Conservation (phyloP, 2,329 filamentous ascomycete species). For the Cordyceps cateniannulata region DNA sequence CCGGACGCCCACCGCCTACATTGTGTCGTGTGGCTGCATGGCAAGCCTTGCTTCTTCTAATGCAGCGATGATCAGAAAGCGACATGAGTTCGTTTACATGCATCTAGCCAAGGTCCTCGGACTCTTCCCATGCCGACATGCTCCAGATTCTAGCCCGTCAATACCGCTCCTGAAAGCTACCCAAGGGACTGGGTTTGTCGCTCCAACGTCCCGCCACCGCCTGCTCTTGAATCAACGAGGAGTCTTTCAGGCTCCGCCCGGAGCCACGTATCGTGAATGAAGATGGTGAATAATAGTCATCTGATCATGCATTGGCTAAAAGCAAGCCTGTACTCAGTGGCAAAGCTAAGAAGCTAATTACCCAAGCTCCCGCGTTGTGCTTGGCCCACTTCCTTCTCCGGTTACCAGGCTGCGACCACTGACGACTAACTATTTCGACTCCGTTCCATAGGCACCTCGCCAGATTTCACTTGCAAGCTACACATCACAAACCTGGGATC, state of each 20-base stretch:
- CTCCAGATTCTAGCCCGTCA: not conserved
- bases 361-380: not conserved
- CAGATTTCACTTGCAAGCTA: not conserved
- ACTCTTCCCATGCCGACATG: not conserved
- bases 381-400: slow-evolving; percentile 10
- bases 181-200: not conserved
- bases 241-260: not conserved
- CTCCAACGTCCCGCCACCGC: not conserved
- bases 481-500: not conserved
- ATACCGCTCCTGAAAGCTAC: not conserved
- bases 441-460: slow-evolving; percentile 6
- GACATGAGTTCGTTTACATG: not conserved
- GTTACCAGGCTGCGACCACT: slow-evolving; percentile 8
- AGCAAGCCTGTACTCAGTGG: not conserved
- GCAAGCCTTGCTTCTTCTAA: not conserved
- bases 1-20: not conserved
- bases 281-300: not conserved
- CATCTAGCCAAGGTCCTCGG: not conserved
- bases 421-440: slow-evolving; percentile 13
- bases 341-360: not conserved
- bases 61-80: not conserved
- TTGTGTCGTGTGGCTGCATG: slow-evolving; percentile 5
- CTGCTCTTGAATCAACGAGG: not conserved
- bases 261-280: not conserved
- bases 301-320: not conserved